Evolutionary conservation across 345 rosid species (phyloP), one percentile per base, ranked within the genome.

Genomic region (Cochlearia excelsa): DNA sequence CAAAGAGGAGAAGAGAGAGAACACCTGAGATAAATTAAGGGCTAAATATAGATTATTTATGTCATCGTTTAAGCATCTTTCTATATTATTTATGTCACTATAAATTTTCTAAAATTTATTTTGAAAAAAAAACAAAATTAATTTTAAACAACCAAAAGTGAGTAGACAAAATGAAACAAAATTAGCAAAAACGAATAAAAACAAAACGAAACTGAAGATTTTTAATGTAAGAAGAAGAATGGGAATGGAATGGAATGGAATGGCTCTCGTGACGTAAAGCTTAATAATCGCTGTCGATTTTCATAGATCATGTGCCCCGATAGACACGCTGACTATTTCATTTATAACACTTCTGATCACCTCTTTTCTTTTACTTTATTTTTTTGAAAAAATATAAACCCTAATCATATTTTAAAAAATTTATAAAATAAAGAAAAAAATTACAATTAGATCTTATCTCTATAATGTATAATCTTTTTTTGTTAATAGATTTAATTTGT

Each of bases 211-310:
- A 33, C 5, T 33, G 5, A 3, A 33, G 3, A 33, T 33, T 33
- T 33, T 33, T 33, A 33, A 33, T 33, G 0, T 33, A 33, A 33
- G 0, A 33, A 39, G 2, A 7, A 4, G 8, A 9, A 2, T 4
- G 1, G 40, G 5, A 37, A 37, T 37, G 28, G 56, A 61, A 54
- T 49, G 30, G 57, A 62, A 48, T 55, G 35, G 51, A 63, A 50
- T 51, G 42, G 23, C 23, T 16, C 65, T 70, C 69, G 69, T 51
- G 74, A 70, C 57, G 51, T 26, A 46, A 65, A 58, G 75, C 66
- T 71, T 64, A 58, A 58, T 64, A 56, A 51, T 71, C 70, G 75
- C 70, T 64, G 75, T 71, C 75, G 42, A 64, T 48, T 57, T 56
- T 33, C 37, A 39, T 34, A 42, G 23, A 71, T 71, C 75, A 71